Conservation (phyloP, 495 filamentous ascomycete species). For the Rostrohypoxylon terebratum region DNA sequence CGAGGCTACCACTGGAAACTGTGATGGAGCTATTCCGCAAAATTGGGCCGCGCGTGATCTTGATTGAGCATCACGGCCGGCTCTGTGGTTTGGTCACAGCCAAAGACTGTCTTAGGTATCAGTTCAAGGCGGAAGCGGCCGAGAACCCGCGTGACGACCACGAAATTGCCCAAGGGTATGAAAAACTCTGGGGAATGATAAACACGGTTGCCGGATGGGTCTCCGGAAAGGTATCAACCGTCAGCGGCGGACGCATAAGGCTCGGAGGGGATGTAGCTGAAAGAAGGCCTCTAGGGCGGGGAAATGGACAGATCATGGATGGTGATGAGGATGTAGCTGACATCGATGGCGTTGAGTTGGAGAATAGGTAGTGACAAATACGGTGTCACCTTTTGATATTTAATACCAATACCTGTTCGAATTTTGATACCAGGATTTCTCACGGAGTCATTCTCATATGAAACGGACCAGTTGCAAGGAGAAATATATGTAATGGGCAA, state of each 20-base stretch:
- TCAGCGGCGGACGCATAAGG: slow-evolving; percentile 62
- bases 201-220: slow-evolving; percentile 68
- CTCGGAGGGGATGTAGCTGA: slow-evolving; percentile 48
- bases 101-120: slow-evolving; percentile 97
- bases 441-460: neutral
- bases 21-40: slow-evolving; percentile 99
- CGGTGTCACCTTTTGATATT: neutral
- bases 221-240: slow-evolving; percentile 60
- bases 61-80: slow-evolving; percentile 89
- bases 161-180: slow-evolving; percentile 64
- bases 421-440: neutral
- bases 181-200: slow-evolving; percentile 76
- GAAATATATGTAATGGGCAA: neutral
- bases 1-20: slow-evolving; percentile 90
- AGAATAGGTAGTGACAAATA: slow-evolving; percentile 51
- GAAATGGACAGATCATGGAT: slow-evolving; percentile 66
- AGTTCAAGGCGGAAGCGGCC: slow-evolving; percentile 94
- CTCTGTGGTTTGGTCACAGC: slow-evolving; percentile 90
- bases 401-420: neutral
- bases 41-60: slow-evolving; percentile 92
- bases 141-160: slow-evolving; percentile 75
- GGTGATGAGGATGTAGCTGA: slow-evolving; percentile 70
- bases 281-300: slow-evolving; percentile 37
- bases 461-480: neutral
- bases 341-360: slow-evolving; percentile 69